Percentiles rank a stretch among this genome's conserved stretches.
Conservation (phyloP, 1,284 basidiomycete species). For the Microbotryum violaceum region DNA sequence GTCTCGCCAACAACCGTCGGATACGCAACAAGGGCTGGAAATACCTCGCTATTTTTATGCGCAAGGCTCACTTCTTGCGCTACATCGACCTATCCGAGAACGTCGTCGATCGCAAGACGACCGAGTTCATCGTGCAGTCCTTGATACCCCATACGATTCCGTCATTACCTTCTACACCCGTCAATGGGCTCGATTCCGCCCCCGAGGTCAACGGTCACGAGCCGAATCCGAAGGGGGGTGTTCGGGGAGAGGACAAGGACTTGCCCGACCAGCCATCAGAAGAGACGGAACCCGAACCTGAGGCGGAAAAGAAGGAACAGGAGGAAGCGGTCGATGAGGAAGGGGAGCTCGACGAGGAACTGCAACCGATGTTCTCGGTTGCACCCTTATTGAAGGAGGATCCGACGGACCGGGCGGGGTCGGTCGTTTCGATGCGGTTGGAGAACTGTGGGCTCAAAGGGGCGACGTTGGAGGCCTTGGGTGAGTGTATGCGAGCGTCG, state of each 20-base stretch:
- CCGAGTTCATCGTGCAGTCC: conserved; percentile 72
- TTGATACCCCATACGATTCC: conserved; percentile 27
- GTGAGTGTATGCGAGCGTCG: conserved; percentile 46
- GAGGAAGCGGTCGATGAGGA: neutral
- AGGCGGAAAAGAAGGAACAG: neutral
- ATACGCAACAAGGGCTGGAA: conserved; percentile 72
- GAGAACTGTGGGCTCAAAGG: conserved; percentile 73
- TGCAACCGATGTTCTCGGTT: conserved; percentile 33
- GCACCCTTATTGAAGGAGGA: conserved; percentile 23
- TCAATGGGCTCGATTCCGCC: neutral
- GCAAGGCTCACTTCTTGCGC: conserved; percentile 62
- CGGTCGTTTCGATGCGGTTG: conserved; percentile 63
- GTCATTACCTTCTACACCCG: neutral
- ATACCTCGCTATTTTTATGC: conserved; percentile 68
- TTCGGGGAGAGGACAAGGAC: neutral
- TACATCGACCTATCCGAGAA: conserved; percentile 89
- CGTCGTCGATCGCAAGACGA: conserved; percentile 67
- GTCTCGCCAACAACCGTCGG: conserved; percentile 75
- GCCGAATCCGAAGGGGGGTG: neutral
- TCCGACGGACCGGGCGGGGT: conserved; percentile 27
- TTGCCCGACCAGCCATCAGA: conserved; percentile 2
- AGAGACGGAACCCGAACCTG: conserved; percentile 4
- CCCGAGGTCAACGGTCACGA: neutral
- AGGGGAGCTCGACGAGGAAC: conserved; percentile 29
- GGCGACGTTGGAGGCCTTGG: conserved; percentile 63